A percentile compares a stretch with the other conserved stretches of the same genome.
Conservation (phyloP, 768 basidiomycete species). For the Suillus weaverae region DNA sequence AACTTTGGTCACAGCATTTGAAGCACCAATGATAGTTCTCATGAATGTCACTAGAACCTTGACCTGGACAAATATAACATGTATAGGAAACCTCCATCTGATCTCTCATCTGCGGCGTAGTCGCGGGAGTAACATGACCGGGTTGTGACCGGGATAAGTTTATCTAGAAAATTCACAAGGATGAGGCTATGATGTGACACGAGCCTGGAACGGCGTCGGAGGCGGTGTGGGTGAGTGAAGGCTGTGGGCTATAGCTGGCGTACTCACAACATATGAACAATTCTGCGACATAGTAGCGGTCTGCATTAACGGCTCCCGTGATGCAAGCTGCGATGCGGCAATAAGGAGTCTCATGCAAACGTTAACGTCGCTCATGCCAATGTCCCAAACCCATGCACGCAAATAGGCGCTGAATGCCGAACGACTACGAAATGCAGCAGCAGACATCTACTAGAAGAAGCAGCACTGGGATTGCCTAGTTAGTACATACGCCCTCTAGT, state of each 20-base stretch:
- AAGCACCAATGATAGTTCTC: conserved; percentile 1
- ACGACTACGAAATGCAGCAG: too few relatives aligned
- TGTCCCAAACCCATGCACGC: too few relatives aligned
- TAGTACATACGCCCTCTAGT: too few relatives aligned
- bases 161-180: not conserved
- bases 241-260: not conserved
- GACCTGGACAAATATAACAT: not conserved
- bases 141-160: too few relatives aligned
- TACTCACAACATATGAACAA: not conserved
- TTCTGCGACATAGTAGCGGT: not conserved
- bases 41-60: not conserved
- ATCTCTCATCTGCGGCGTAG: not conserved
- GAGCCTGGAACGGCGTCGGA: too few relatives aligned
- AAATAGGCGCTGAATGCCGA: too few relatives aligned
- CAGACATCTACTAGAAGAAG: too few relatives aligned
- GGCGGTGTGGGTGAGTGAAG: not conserved
- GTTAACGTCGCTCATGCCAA: too few relatives aligned
- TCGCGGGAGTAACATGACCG: not conserved
- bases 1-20: not conserved
- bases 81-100: conserved; percentile 2
- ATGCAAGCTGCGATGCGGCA: not conserved
- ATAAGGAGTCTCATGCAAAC: not conserved
- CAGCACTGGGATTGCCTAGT: too few relatives aligned
- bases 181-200: too few relatives aligned
- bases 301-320: not conserved